phyloP scores from a whole-genome alignment of 1,139 yeast species.

The Taiozyma sp. region DNA sequence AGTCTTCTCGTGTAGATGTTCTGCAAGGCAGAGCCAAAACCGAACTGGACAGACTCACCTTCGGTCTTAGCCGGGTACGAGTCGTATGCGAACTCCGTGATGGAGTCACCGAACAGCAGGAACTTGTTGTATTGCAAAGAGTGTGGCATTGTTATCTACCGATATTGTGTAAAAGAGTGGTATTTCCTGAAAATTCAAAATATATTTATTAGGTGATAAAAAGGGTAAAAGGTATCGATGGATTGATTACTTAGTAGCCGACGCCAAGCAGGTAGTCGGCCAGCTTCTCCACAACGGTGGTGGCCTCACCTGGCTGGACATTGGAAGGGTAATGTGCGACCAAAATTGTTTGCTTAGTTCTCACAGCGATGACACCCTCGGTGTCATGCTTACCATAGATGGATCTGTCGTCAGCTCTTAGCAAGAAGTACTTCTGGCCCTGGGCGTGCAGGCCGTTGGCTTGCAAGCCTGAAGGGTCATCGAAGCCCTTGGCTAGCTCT shows the following conservation, averaged over 20 bases:
- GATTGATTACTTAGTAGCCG: constrained; percentile 48
- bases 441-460: constrained; percentile 81
- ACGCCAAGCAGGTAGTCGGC: constrained; percentile 91
- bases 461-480: constrained; percentile 74
- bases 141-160: neutral
- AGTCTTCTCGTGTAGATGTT: constrained; percentile 44
- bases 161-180: neutral
- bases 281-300: constrained; percentile 88
- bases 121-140: constrained; percentile 35
- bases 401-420: constrained; percentile 89
- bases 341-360: constrained; percentile 89
- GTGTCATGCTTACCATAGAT: constrained; percentile 89
- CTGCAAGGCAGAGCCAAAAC: constrained; percentile 48
- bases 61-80: constrained; percentile 17
- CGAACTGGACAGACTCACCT: constrained; percentile 30
- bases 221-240: neutral
- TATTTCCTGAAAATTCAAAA: neutral
- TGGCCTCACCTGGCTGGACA: constrained; percentile 92
- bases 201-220: neutral
- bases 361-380: constrained; percentile 84
- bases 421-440: constrained; percentile 82
- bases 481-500: constrained; percentile 75
- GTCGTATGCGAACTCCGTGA: constrained; percentile 50
- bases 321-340: constrained; percentile 94
- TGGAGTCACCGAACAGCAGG: constrained; percentile 65